A percentile compares a stretch with the other conserved stretches of the same genome.
These are phyloP conservation scores for Pythium rishiriense DNA, from an alignment of 352 stramenopile genomes.

Conservation along the genomic window DNA sequence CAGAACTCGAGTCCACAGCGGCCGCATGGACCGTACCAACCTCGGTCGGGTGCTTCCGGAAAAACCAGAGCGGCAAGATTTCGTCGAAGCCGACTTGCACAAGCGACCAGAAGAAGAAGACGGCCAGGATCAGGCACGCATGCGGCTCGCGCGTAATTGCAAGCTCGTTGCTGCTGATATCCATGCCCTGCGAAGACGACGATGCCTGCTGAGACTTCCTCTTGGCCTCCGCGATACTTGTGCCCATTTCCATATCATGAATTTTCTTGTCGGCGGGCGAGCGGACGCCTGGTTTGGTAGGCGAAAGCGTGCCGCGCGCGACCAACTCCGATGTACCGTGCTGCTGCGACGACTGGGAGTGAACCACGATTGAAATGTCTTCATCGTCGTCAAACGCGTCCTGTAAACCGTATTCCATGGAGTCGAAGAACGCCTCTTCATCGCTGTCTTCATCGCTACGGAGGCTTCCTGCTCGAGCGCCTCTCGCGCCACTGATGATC, in stretches of 20 bases:
- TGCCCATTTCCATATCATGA: constrained; percentile 31
- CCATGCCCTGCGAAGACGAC: constrained; percentile 12
- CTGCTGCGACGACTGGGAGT: constrained; percentile 41
- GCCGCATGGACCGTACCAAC: constrained; percentile 39
- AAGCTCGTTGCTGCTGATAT: constrained; percentile 39
- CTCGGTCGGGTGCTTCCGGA: constrained; percentile 59
- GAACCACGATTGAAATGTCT: constrained; percentile 70
- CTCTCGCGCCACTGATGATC: constrained; percentile 43
- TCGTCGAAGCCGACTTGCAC: constrained; percentile 81
- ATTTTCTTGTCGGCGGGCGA: constrained; percentile 25
- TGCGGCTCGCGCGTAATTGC: constrained; percentile 68
- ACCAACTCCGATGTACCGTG: constrained; percentile 42
- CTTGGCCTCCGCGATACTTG: constrained; percentile 28
- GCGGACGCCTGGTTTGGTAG: constrained; percentile 5
- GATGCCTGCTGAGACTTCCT: constrained; percentile 21
- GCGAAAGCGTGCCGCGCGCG: constrained; percentile 11
- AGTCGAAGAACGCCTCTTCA: constrained; percentile 84
- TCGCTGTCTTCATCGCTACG: constrained; percentile 49
- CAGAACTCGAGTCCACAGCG: constrained; percentile 17
- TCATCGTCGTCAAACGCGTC: constrained; percentile 57
- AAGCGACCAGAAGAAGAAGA: constrained; percentile 74
- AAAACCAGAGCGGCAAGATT: constrained; percentile 79
- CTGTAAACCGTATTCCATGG: constrained; percentile 76
- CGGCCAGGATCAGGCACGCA: constrained; percentile 60
- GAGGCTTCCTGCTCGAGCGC: constrained; percentile 23